Percentiles rank a stretch among this genome's conserved stretches.
Evolutionary conservation across 2,329 filamentous ascomycete species (phyloP).

Genomic region (Penicillium sclerotiorum): DNA sequence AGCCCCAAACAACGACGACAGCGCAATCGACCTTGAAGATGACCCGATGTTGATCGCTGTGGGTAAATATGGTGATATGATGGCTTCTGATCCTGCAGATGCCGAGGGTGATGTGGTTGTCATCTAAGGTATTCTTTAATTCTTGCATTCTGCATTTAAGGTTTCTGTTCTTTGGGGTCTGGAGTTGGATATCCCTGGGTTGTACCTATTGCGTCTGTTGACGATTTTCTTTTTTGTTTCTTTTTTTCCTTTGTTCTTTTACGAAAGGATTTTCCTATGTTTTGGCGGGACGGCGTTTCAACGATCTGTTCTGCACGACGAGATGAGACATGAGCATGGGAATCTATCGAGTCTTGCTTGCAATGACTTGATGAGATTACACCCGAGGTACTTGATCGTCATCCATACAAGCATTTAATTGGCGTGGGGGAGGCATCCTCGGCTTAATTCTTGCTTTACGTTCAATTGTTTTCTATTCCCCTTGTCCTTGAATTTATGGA

Average conservation of each 20-base stretch:
- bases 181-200: constrained; percentile 35
- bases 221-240: constrained; percentile 11
- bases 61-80: constrained; percentile 50
- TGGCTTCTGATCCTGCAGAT: constrained; percentile 49
- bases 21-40: constrained; percentile 68
- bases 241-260: constrained; percentile 26
- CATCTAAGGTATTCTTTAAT: constrained; percentile 35
- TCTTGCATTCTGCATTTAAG: constrained; percentile 21
- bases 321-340: constrained; percentile 30
- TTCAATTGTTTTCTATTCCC: constrained; percentile 5
- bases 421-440: constrained; percentile 18
- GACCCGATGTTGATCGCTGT: constrained; percentile 46
- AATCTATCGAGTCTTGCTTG: constrained; percentile 18
- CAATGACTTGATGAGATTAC: constrained; percentile 5
- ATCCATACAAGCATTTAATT: constrained; percentile 29
- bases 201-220: constrained; percentile 15
- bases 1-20: constrained; percentile 63
- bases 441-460: constrained; percentile 14
- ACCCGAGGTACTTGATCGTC: constrained; percentile 15
- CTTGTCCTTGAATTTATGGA: constrained; percentile 8
- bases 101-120: constrained; percentile 51
- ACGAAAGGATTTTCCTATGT: constrained; percentile 20
- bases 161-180: constrained; percentile 23
- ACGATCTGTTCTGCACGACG: constrained; percentile 26
- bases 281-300: constrained; percentile 15